Percentiles rank a stretch among this genome's conserved stretches.
Evolutionary conservation across 1,139 yeast species (phyloP).

Genomic region (Pichia kudriavzevii): DNA sequence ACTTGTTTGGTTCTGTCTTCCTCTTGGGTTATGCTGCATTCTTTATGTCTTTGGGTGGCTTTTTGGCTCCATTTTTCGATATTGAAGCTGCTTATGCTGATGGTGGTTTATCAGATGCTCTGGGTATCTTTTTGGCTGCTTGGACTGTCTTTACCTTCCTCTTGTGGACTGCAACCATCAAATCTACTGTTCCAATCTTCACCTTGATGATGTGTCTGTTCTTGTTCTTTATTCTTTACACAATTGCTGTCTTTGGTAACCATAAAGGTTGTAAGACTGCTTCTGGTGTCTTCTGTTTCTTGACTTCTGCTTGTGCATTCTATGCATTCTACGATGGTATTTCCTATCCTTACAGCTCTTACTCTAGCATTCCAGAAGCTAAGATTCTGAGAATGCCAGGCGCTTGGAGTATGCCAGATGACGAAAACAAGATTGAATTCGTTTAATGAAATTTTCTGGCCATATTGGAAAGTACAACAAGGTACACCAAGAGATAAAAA

Average conservation of each 20-base stretch:
- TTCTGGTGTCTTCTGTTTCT: constrained; percentile 39
- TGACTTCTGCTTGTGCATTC: constrained; percentile 37
- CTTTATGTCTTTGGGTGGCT: constrained; percentile 32
- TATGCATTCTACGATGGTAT: constrained; percentile 31
- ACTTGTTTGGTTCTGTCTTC: constrained; percentile 35
- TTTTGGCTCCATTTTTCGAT: constrained; percentile 31
- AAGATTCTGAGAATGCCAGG: constrained; percentile 29
- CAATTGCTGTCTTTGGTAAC: constrained; percentile 36
- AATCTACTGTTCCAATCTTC: constrained; percentile 38
- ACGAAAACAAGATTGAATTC: constrained; percentile 17
- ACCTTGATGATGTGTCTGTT: constrained; percentile 33
- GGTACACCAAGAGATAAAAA: too few relatives aligned
- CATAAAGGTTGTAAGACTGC: constrained; percentile 32
- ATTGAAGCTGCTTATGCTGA: constrained; percentile 26
- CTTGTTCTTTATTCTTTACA: constrained; percentile 36
- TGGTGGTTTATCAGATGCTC: constrained; percentile 32
- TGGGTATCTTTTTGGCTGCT: constrained; percentile 33
- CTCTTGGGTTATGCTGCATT: constrained; percentile 34
- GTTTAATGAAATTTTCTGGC: constrained; percentile 11
- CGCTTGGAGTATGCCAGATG: constrained; percentile 21
- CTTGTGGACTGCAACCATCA: constrained; percentile 35
- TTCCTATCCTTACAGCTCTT: constrained; percentile 21
- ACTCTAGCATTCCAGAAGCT: constrained; percentile 24
- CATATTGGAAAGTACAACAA: too few relatives aligned
- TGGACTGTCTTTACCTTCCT: constrained; percentile 42